Evolutionary conservation across 78 protist genomes (phyloP).

Genomic region (Pigoraptor vietnamica): DNA sequence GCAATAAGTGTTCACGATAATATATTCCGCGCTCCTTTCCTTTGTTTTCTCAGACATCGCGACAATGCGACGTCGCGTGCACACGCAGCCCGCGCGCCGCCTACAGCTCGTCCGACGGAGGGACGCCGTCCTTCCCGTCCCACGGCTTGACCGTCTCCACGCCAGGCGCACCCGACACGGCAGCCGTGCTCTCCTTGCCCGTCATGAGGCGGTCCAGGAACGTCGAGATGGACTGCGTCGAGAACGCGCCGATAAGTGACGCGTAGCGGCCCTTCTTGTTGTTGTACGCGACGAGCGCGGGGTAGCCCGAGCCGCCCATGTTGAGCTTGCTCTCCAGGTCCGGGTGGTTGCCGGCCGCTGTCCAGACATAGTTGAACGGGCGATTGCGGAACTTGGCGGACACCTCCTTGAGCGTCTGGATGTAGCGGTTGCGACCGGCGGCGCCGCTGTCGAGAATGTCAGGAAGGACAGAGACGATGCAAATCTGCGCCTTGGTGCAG

Average conservation of each 20-base stretch:
- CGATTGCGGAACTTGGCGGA: background rate
- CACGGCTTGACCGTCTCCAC: background rate
- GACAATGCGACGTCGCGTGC: no score
- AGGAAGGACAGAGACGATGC: slow-evolving; percentile 17
- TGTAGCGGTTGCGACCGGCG: slow-evolving; percentile 6
- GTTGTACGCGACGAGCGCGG: slow-evolving; percentile 15
- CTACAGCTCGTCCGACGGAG: background rate
- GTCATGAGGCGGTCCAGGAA: background rate
- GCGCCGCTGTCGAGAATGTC: slow-evolving; percentile 31
- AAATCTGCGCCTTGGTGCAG: background rate
- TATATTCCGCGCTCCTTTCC: no score
- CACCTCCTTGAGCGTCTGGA: background rate
- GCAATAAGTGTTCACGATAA: no score
- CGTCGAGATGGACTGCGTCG: background rate
- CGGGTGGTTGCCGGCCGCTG: background rate
- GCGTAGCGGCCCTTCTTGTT: background rate
- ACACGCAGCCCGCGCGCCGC: no score
- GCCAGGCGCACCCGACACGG: background rate
- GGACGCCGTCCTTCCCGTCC: slow-evolving; percentile 31
- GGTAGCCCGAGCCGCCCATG: background rate
- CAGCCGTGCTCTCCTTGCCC: background rate
- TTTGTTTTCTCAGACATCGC: no score
- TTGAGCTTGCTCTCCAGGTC: background rate
- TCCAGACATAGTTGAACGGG: slow-evolving; percentile 3
- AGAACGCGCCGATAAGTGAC: slow-evolving; percentile 3